Evolutionary conservation across 805 yeast species (phyloP), one percentile per base, ranked within the genome.

Genomic region (Wickerhamomyces sydowiorum): DNA sequence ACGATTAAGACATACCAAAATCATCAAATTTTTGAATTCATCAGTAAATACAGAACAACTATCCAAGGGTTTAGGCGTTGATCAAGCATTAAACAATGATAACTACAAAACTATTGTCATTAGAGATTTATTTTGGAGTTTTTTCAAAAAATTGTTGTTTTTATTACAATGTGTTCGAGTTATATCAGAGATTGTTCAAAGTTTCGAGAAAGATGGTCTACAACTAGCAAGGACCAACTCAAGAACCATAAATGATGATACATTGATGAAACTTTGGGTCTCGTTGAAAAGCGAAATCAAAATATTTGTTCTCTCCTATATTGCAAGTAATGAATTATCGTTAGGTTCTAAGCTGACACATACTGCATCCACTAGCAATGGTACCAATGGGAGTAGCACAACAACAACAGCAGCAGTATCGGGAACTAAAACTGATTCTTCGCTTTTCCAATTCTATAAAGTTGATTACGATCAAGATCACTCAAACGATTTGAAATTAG

Each of bases 101-200:
- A 82, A 79, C 44, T 66, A 71, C 10, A 60, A 76, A 12, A 73
- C 80, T 0, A 59, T 73, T 0, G 71, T 86, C 1, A 62, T 89
- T 25, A 78, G 81, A 48, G 88, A 86, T 47, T 70, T 88, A 32
- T 83, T 85, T 48, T 78, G 85, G 60, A 70, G 78, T 8, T 69
- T 87, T n/a, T 88, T 84, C 53, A 66, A 77, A 23, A 80, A 78
- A 56, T 60, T 78, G 40, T 62, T 82, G 32, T 70, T 79, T 20
- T 78, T 85, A 5, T 61, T 87, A 17, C 93, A 86, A 62, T 74
- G 76, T 20, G 89, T 86, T 55, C 69, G 82, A 24, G 80, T 82
- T 2, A 70, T 88, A 5, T 66, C 67, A 45, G 89, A 81, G 47
- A 73, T 84, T 13, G 67, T 75, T 7, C 62, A 65, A 15, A 48